phyloP scores from a whole-genome alignment of 2,329 filamentous ascomycete genomes.

The Spiromastix sp. region DNA sequence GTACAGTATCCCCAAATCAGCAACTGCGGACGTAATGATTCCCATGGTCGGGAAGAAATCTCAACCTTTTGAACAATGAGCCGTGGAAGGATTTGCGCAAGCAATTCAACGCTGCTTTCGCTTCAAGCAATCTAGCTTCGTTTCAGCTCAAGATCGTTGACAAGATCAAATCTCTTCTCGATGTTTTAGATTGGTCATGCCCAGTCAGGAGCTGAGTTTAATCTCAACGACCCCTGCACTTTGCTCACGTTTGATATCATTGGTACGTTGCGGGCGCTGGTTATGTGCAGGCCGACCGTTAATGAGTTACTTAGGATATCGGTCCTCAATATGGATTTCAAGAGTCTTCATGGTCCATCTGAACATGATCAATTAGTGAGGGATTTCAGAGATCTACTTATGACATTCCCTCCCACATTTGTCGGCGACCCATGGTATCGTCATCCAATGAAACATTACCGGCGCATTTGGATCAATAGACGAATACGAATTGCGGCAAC shows the following conservation, averaged over 20 bases:
- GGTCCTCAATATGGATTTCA: constrained; percentile 2
- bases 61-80: background rate
- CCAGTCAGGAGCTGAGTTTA: background rate
- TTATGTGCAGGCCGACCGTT: no score
- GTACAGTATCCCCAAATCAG: background rate
- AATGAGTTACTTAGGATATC: background rate
- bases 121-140: background rate
- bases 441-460: background rate
- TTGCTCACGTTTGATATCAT: constrained; percentile 1
- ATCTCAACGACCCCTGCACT: background rate
- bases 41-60: constrained; percentile 21
- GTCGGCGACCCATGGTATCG: no score
- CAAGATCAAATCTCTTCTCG: background rate
- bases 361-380: no score
- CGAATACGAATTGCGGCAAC: background rate
- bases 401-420: no score
- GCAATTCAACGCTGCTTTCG: constrained; percentile 1
- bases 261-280: background rate
- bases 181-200: background rate
- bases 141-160: background rate
- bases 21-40: constrained; percentile 21
- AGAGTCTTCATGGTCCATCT: background rate
- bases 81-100: background rate
- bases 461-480: background rate
- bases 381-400: no score